Conservation (phyloP, 768 basidiomycete genomes). For the Lactarius quietus region DNA sequence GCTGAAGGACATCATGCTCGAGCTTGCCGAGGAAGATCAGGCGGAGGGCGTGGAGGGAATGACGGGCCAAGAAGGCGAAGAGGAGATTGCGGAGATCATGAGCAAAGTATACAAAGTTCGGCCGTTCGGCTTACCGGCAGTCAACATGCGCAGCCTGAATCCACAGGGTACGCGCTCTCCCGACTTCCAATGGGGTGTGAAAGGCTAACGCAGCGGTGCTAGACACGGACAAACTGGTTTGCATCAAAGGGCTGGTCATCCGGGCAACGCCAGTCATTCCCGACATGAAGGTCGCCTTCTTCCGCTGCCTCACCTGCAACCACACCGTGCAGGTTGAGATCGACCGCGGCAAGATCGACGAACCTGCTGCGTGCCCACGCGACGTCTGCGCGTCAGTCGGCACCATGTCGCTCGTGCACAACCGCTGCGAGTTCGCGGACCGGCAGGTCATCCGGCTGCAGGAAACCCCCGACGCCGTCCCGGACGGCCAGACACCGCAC, state of each 20-base stretch:
- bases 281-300: slow-evolving; percentile 99
- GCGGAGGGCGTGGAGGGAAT: slow-evolving; percentile 68
- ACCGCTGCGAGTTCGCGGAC: slow-evolving; percentile 95
- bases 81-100: slow-evolving; percentile 87
- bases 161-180: slow-evolving; percentile 62
- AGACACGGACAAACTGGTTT: slow-evolving; percentile 98
- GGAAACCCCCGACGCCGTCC: slow-evolving; percentile 96
- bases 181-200: not conserved
- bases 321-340: slow-evolving; percentile 98
- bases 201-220: slow-evolving; percentile 1
- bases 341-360: slow-evolving; percentile 95
- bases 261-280: slow-evolving; percentile 97
- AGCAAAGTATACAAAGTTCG: slow-evolving; percentile 87
- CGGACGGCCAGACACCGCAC: slow-evolving; percentile 97
- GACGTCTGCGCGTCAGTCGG: slow-evolving; percentile 88
- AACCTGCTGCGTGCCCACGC: slow-evolving; percentile 87
- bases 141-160: slow-evolving; percentile 95
- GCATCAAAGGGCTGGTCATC: slow-evolving; percentile 95
- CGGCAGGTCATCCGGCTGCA: slow-evolving; percentile 93
- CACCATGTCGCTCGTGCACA: slow-evolving; percentile 94
- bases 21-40: slow-evolving; percentile 79
- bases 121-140: slow-evolving; percentile 76
- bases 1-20: slow-evolving; percentile 89
- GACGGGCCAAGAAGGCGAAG: slow-evolving; percentile 70
- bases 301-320: slow-evolving; percentile 92